These are phyloP conservation scores for Heritiera fomes DNA, from an alignment of 345 rosid genomes.

Conservation along the genomic window DNA sequence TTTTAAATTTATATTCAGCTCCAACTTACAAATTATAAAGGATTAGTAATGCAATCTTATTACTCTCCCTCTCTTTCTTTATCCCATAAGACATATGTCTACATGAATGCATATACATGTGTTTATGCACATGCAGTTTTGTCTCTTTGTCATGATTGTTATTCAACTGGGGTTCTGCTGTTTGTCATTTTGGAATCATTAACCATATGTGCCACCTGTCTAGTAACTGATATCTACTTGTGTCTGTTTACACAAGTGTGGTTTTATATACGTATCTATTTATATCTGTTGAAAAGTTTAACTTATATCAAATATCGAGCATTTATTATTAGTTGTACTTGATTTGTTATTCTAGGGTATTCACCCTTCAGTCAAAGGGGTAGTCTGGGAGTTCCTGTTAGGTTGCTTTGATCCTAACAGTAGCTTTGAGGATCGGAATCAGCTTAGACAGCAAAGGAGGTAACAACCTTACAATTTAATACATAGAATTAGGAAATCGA, in stretches of 20 bases:
- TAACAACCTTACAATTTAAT: constrained; percentile 28
- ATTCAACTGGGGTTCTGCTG: neutral
- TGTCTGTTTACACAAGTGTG: neutral
- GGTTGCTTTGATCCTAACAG: constrained; percentile 97
- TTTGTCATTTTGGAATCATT: neutral
- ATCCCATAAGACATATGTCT: neutral
- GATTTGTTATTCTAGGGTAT: constrained; percentile 64
- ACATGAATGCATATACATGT: neutral
- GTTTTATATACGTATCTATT: constrained; percentile 3
- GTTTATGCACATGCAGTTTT: neutral
- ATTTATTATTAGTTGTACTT: constrained; percentile 14
- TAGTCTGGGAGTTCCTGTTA: constrained; percentile 90
- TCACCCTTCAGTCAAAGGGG: constrained; percentile 91
- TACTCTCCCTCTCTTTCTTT: neutral
- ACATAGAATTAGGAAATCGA: neutral
- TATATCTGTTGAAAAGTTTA: neutral
- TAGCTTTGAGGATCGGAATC: constrained; percentile 69
- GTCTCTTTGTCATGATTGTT: neutral
- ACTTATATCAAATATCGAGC: neutral
- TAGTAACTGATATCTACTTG: constrained; percentile 3
- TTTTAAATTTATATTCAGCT: neutral
- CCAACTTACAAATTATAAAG: constrained; percentile 3
- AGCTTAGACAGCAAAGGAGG: constrained; percentile 69
- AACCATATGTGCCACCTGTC: neutral
- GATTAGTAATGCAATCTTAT: neutral